phyloP scores from a whole-genome alignment of 805 yeast genomes.

The Kurtzmaniella cleridarum region DNA sequence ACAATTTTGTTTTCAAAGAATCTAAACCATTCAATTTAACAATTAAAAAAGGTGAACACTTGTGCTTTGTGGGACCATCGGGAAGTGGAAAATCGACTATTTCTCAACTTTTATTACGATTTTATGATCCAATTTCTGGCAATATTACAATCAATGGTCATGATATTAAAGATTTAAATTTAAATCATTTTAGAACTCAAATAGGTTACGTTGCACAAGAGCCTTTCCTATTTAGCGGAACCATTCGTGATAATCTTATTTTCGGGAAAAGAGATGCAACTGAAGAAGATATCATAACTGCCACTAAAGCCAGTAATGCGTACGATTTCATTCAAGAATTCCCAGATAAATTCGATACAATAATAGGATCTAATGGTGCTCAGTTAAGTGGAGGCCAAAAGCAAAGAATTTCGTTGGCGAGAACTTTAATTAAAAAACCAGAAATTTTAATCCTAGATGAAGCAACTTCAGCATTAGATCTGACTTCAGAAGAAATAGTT shows the following conservation, averaged over 20 bases:
- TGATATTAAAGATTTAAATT: conserved; percentile 57
- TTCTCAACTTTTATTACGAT: conserved; percentile 70
- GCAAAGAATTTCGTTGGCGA: conserved; percentile 86
- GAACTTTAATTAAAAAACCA: conserved; percentile 78
- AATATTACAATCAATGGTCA: conserved; percentile 58
- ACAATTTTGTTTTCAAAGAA: conserved; percentile 57
- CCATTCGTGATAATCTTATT: conserved; percentile 74
- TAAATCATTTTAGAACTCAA: conserved; percentile 66
- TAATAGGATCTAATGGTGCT: conserved; percentile 66
- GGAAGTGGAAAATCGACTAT: conserved; percentile 95
- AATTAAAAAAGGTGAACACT: conserved; percentile 76
- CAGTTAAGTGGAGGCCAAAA: conserved; percentile 94
- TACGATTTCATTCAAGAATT: conserved; percentile 60
- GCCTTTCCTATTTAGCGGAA: conserved; percentile 81
- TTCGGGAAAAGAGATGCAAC: conserved; percentile 62
- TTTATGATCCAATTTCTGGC: conserved; percentile 76
- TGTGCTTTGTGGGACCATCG: conserved; percentile 94
- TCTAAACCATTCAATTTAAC: conserved; percentile 41
- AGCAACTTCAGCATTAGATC: conserved; percentile 91
- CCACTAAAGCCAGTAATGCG: conserved; percentile 70
- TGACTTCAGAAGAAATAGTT: conserved; percentile 81
- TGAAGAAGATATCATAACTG: conserved; percentile 54
- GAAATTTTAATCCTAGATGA: conserved; percentile 82
- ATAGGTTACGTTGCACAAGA: conserved; percentile 94
- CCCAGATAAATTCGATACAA: conserved; percentile 78